Percentiles rank a stretch among this genome's conserved stretches.
Evolutionary conservation across 139 green algal genomes (phyloP).

Genomic region (Asterochloris erici): DNA sequence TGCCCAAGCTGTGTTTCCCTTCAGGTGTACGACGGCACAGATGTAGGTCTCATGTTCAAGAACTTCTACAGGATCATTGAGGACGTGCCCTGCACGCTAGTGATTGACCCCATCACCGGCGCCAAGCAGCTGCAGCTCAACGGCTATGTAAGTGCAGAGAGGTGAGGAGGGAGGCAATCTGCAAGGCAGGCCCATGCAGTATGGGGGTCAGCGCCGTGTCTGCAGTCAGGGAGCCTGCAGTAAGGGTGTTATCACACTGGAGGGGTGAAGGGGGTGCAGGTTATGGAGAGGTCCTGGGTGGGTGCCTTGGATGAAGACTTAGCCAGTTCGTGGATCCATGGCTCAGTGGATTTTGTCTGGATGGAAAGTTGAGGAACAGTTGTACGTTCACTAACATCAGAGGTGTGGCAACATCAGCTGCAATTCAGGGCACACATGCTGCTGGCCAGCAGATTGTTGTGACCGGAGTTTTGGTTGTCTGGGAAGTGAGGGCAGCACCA

Average conservation of each 20-base stretch:
- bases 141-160: constrained; percentile 71
- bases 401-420: too few species aligned
- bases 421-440: too few species aligned
- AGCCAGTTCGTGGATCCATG: neutral
- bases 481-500: too few species aligned
- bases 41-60: constrained; percentile 52
- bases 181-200: neutral
- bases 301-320: neutral
- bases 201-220: neutral
- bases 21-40: constrained; percentile 40
- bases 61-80: constrained; percentile 50
- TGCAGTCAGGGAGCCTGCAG: neutral
- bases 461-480: too few species aligned
- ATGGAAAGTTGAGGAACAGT: too few species aligned
- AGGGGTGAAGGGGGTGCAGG: neutral
- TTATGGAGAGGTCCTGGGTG: neutral
- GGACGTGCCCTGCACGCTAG: constrained; percentile 53
- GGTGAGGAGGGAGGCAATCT: constrained; percentile 16
- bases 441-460: too few species aligned
- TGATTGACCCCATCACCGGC: constrained; percentile 80
- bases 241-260: too few species aligned
- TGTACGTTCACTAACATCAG: too few species aligned
- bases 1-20: neutral
- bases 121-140: constrained; percentile 58
- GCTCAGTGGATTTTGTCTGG: too few species aligned